Evolutionary conservation across 768 basidiomycete genomes (phyloP).

Genomic region (Lactarius akahatsu): DNA sequence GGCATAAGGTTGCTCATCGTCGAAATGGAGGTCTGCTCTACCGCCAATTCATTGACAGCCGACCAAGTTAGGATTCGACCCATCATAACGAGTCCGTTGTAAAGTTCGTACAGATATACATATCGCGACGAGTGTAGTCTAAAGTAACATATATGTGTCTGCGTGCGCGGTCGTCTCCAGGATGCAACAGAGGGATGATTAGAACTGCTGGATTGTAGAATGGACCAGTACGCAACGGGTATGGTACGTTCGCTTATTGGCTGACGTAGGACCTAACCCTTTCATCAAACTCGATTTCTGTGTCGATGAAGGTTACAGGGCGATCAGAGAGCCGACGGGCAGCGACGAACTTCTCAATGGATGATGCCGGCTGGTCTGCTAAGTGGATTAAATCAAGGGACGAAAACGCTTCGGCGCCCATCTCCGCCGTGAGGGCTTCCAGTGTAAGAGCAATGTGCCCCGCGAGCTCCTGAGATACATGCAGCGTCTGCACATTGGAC

Average conservation of each 20-base stretch:
- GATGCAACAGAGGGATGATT: too few relatives aligned
- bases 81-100: too few relatives aligned
- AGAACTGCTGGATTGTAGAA: too few relatives aligned
- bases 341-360: not conserved
- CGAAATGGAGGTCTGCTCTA: too few relatives aligned
- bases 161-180: too few relatives aligned
- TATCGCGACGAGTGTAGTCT: too few relatives aligned
- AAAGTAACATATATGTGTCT: too few relatives aligned
- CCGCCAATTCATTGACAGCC: too few relatives aligned
- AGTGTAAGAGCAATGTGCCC: not conserved
- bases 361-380: not conserved
- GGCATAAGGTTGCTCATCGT: too few relatives aligned
- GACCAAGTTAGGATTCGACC: too few relatives aligned
- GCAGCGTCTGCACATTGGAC: not conserved
- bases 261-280: not conserved
- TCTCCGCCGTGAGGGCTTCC: not conserved
- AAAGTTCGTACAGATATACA: too few relatives aligned
- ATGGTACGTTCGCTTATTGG: not conserved
- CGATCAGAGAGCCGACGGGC: not conserved
- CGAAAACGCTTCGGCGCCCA: not conserved
- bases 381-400: not conserved
- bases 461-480: not conserved
- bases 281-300: not conserved
- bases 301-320: not conserved
- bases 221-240: not conserved